phyloP scores from a whole-genome alignment of 176 grass and related monocot genomes.

The Musa schizocarpa region DNA sequence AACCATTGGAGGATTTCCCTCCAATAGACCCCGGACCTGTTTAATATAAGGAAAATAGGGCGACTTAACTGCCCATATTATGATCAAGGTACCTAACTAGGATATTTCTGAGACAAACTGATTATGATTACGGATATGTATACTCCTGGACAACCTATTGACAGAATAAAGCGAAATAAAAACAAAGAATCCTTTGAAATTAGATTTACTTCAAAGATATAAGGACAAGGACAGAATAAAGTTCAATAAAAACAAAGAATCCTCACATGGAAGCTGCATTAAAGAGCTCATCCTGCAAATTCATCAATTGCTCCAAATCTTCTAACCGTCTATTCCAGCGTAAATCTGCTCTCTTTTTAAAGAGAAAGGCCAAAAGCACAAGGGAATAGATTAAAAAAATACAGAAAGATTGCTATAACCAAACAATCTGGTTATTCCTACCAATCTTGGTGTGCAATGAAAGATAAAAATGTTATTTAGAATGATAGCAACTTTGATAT shows the following conservation, averaged over 20 bases:
- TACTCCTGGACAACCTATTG: background rate
- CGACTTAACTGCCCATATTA: background rate
- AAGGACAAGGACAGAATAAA: too few species aligned
- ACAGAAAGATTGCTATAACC: too few species aligned
- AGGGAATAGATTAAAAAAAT: too few species aligned
- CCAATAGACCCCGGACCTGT: background rate
- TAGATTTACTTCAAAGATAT: background rate
- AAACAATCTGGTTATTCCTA: background rate
- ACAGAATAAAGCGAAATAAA: background rate
- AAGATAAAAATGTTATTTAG: background rate
- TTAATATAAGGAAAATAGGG: background rate
- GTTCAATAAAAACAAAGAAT: background rate
- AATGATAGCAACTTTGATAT: background rate
- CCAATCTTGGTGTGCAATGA: background rate
- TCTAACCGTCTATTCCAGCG: slow-evolving; percentile 88
- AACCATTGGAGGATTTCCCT: background rate
- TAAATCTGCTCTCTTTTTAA: slow-evolving; percentile 72
- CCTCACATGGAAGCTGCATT: slow-evolving; percentile 66
- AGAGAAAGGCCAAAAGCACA: slow-evolving; percentile 1
- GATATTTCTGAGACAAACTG: background rate
- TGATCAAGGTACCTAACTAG: background rate
- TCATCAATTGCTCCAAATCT: slow-evolving; percentile 70
- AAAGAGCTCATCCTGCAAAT: slow-evolving; percentile 81
- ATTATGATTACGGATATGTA: background rate
- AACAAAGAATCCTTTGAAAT: too few species aligned